phyloP scores from a whole-genome alignment of 805 yeast genomes.

The Pichia cephalocereana region DNA sequence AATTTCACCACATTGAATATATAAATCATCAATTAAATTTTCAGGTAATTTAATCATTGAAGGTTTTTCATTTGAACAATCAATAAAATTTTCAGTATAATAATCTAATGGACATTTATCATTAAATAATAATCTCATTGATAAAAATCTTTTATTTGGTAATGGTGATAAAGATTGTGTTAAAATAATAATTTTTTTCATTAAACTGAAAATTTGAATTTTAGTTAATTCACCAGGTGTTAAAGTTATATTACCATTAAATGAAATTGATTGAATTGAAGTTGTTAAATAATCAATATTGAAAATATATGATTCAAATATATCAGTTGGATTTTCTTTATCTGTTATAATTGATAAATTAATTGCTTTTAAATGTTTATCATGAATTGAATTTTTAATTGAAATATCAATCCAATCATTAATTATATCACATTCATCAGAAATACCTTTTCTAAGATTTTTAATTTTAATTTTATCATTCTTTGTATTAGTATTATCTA shows the following conservation, averaged over 20 bases:
- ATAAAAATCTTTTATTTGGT: constrained; percentile 37
- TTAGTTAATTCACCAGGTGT: constrained; percentile 28
- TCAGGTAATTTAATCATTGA: constrained; percentile 31
- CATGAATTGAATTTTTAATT: constrained; percentile 34
- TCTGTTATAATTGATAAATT: constrained; percentile 38
- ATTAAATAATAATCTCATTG: constrained; percentile 41
- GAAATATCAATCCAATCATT: constrained; percentile 48
- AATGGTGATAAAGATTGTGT: constrained; percentile 47
- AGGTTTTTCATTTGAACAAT: constrained; percentile 26
- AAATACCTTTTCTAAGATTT: constrained; percentile 37
- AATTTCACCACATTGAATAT: constrained; percentile 18
- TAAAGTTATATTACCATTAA: constrained; percentile 8
- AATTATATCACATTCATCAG: constrained; percentile 38
- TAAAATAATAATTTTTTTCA: constrained; percentile 41
- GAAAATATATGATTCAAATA: constrained; percentile 45
- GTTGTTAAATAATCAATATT: constrained; percentile 31
- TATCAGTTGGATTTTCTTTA: constrained; percentile 31
- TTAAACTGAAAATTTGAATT: constrained; percentile 36
- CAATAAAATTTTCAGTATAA: constrained; percentile 38
- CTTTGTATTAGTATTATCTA: not conserved
- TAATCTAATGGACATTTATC: constrained; percentile 37
- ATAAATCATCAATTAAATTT: constrained; percentile 10
- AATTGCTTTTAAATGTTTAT: constrained; percentile 34
- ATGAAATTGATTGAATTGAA: constrained; percentile 9
- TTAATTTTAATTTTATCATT: constrained; percentile 35